These are phyloP conservation scores for Botrytis deweyae DNA, from an alignment of 2,329 filamentous ascomycete species.

Conservation along the genomic window DNA sequence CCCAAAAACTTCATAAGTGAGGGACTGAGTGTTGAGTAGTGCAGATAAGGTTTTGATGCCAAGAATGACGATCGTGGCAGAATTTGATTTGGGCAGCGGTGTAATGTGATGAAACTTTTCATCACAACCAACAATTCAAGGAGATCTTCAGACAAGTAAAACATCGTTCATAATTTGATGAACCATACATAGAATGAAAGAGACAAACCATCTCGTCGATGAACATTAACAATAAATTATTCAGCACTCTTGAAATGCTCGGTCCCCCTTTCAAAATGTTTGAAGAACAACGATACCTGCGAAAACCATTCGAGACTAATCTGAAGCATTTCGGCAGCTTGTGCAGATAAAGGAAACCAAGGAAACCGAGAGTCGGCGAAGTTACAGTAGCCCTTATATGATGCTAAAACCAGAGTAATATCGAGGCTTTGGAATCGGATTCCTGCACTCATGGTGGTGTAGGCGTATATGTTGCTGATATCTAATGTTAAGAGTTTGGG, in stretches of 20 bases:
- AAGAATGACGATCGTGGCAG: background rate
- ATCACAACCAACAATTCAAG: background rate
- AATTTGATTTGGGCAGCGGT: background rate
- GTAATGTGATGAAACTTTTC: background rate
- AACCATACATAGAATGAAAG: background rate
- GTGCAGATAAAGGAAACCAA: background rate
- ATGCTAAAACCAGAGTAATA: background rate
- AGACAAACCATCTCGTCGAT: background rate
- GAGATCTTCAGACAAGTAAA: background rate
- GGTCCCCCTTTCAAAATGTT: background rate
- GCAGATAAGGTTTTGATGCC: slow-evolving; percentile 5
- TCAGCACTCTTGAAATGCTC: background rate
- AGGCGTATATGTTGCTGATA: background rate
- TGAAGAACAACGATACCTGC: background rate
- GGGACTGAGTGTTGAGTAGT: background rate
- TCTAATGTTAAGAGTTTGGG: background rate
- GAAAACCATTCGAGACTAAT: background rate
- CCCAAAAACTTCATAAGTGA: background rate
- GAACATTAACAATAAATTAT: background rate
- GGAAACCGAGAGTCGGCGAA: background rate
- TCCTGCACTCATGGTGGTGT: background rate
- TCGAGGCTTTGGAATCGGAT: background rate
- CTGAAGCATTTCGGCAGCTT: background rate
- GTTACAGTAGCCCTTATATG: background rate
- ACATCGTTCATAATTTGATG: background rate